phyloP scores from a whole-genome alignment of 805 yeast genomes.

The Candida boleticola region DNA sequence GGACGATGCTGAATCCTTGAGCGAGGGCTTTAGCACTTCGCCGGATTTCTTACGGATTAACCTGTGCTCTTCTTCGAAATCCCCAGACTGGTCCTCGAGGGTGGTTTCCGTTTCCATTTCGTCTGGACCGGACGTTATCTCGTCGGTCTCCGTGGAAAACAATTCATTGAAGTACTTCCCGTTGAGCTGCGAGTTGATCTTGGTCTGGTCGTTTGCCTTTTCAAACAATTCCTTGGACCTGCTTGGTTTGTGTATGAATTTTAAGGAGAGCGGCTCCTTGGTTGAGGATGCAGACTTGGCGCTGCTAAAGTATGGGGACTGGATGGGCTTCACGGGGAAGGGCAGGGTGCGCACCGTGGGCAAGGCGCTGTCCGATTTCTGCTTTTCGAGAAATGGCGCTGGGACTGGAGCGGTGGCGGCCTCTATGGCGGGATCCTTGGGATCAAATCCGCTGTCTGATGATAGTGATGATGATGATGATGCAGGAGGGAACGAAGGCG shows the following conservation, averaged over 20 bases:
- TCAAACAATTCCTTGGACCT: constrained; percentile 30
- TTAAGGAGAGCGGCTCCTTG: constrained; percentile 26
- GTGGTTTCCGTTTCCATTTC: neutral
- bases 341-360: neutral
- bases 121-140: neutral
- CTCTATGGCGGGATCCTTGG: too few species aligned
- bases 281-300: neutral
- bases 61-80: constrained; percentile 13
- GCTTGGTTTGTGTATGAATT: constrained; percentile 39
- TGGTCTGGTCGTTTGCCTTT: constrained; percentile 30
- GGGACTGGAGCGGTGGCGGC: too few species aligned
- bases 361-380: too few species aligned
- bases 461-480: too few species aligned
- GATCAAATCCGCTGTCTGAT: too few species aligned
- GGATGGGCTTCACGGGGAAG: neutral
- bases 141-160: neutral
- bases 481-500: too few species aligned
- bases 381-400: too few species aligned
- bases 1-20: constrained; percentile 45
- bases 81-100: neutral
- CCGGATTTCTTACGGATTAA: constrained; percentile 83
- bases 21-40: constrained; percentile 76
- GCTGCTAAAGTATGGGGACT: neutral
- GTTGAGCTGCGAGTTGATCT: constrained; percentile 14
- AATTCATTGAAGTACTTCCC: neutral